Evolutionary conservation across 805 yeast species (phyloP).

Genomic region (Yarrowia deformans): DNA sequence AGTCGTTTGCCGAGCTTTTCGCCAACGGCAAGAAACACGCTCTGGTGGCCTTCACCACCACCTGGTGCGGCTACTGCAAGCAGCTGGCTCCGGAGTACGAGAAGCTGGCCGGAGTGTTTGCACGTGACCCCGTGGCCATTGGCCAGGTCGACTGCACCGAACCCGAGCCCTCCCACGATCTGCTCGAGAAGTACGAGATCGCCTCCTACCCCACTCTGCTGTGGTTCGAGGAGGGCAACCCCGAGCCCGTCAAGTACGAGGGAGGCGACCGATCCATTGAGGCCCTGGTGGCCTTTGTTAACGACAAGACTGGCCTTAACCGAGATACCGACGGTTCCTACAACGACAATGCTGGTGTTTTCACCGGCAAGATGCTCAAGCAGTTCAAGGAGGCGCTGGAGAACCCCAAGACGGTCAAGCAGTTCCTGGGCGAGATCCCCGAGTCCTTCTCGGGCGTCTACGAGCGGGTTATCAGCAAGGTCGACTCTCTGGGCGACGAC

Average conservation of each 20-base stretch:
- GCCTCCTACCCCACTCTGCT: conserved; percentile 63
- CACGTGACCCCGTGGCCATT: conserved; percentile 52
- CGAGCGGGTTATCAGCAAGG: conserved; percentile 47
- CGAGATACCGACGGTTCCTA: conserved; percentile 56
- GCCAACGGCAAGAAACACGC: conserved; percentile 50
- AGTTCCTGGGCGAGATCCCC: conserved; percentile 13
- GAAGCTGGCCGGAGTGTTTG: conserved; percentile 58
- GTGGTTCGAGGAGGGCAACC: conserved; percentile 59
- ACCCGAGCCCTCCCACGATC: conserved; percentile 53
- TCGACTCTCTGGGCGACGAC: conserved; percentile 38
- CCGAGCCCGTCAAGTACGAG: conserved; percentile 58
- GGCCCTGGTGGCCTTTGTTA: conserved; percentile 60
- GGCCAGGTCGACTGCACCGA: conserved; percentile 60
- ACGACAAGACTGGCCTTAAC: conserved; percentile 51
- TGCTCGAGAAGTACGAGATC: conserved; percentile 55
- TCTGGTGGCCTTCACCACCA: conserved; percentile 63
- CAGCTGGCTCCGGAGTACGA: conserved; percentile 60
- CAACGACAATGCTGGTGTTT: conserved; percentile 53
- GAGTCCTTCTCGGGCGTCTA: conserved; percentile 45
- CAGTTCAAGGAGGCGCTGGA: conserved; percentile 41
- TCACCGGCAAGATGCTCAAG: conserved; percentile 48
- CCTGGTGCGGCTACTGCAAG: conserved; percentile 68
- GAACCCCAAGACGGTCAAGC: conserved; percentile 48
- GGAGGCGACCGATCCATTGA: conserved; percentile 59
- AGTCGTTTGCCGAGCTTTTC: conserved; percentile 56